Evolutionary conservation across 805 yeast genomes (phyloP).

Genomic region (Komagataella pseudopastoris): DNA sequence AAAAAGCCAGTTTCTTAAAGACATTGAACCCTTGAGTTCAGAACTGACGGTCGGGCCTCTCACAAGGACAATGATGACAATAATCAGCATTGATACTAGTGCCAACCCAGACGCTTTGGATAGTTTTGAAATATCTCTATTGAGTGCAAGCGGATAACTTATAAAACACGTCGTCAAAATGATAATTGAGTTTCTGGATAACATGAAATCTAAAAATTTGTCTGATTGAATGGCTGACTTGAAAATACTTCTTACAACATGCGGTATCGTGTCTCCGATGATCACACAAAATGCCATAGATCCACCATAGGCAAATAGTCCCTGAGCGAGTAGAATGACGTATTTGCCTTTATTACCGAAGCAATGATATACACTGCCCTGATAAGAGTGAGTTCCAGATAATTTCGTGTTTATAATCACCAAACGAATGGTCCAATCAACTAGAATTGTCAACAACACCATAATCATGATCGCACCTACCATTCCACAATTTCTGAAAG

Average conservation of each 20-base stretch:
- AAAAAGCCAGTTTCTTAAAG: constrained; percentile 32
- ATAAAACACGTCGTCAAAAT: constrained; percentile 53
- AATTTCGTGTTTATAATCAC: constrained; percentile 75
- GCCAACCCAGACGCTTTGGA: constrained; percentile 87
- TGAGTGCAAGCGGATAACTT: constrained; percentile 73
- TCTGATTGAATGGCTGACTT: constrained; percentile 24
- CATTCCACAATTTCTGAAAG: constrained; percentile 70
- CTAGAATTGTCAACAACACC: constrained; percentile 46
- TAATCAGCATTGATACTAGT: constrained; percentile 67
- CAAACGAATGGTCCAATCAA: constrained; percentile 78
- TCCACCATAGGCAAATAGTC: constrained; percentile 89
- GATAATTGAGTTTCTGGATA: constrained; percentile 61
- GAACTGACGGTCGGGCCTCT: constrained; percentile 54
- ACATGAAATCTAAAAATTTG: constrained; percentile 34
- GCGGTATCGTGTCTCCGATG: constrained; percentile 92
- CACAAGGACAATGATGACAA: constrained; percentile 57
- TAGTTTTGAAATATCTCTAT: constrained; percentile 67
- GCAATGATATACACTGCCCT: constrained; percentile 70
- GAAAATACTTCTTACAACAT: constrained; percentile 59
- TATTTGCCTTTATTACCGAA: constrained; percentile 65
- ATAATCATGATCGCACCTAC: constrained; percentile 57
- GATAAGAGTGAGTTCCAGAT: constrained; percentile 67
- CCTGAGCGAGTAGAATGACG: constrained; percentile 60
- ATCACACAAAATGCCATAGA: constrained; percentile 88
- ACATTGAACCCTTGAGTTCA: constrained; percentile 32